Percentiles rank a stretch among this genome's conserved stretches.
Evolutionary conservation across 768 basidiomycete species (phyloP).

Genomic region (Cystofilobasidium capitatum): DNA sequence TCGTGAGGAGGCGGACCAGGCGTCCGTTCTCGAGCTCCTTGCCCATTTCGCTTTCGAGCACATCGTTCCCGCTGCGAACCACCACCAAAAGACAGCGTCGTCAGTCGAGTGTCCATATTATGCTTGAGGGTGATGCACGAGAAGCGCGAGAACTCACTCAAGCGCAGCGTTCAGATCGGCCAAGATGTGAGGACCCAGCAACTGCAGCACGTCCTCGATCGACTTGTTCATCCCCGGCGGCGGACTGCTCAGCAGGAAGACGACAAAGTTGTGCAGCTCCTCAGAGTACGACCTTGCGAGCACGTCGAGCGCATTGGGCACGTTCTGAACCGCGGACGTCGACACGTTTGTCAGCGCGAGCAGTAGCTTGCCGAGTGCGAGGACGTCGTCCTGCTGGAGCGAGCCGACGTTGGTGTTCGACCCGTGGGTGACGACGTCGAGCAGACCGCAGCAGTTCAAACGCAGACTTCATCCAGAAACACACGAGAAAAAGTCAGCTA

Average conservation of each 20-base stretch:
- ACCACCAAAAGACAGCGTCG: neutral
- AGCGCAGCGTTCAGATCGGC: conserved; percentile 80
- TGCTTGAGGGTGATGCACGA: neutral
- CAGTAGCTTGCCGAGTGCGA: conserved; percentile 74
- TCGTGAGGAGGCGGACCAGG: conserved; percentile 75
- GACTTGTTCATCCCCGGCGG: conserved; percentile 53
- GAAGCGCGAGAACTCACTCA: conserved; percentile 46
- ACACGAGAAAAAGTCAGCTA: too few species aligned
- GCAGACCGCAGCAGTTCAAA: conserved; percentile 74
- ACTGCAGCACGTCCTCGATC: conserved; percentile 69
- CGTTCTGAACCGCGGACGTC: conserved; percentile 48
- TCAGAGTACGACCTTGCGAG: conserved; percentile 63
- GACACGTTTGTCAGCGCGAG: conserved; percentile 68
- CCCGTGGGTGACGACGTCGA: conserved; percentile 75
- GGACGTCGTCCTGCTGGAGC: conserved; percentile 79
- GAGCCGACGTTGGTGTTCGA: conserved; percentile 75
- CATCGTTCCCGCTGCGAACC: conserved; percentile 58
- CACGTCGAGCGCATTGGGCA: conserved; percentile 62
- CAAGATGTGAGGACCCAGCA: conserved; percentile 59
- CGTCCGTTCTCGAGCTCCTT: conserved; percentile 90
- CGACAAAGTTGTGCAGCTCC: conserved; percentile 69
- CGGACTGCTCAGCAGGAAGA: conserved; percentile 49
- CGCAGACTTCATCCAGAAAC: conserved; percentile 50
- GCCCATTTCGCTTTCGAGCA: conserved; percentile 70
- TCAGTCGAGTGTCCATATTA: neutral